phyloP scores from a whole-genome alignment of 768 basidiomycete species.

The Panus rudis region DNA sequence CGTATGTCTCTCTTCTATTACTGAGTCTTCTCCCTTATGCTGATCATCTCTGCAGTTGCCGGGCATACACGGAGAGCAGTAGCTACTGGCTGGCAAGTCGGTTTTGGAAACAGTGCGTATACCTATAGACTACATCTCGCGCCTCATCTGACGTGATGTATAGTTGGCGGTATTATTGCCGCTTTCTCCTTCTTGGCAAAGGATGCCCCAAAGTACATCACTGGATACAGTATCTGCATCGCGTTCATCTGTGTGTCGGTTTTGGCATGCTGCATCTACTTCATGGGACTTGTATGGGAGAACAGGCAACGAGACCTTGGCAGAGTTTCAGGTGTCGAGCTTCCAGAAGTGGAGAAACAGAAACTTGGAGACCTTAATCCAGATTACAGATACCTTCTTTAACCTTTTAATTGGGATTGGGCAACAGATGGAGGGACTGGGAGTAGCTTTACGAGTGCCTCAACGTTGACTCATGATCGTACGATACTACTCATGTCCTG shows the following conservation, averaged over 20 bases:
- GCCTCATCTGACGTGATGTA: background rate
- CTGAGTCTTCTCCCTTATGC: background rate
- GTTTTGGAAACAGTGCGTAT: constrained; percentile 16
- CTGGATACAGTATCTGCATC: constrained; percentile 18
- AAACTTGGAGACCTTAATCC: constrained; percentile 13
- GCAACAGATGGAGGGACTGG: too few species aligned
- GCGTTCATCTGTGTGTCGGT: constrained; percentile 16
- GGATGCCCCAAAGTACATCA: constrained; percentile 17
- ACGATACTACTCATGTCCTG: too few species aligned
- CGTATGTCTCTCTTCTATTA: constrained; percentile 7
- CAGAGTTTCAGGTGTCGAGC: background rate
- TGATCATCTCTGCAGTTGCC: constrained; percentile 9
- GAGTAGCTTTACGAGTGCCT: too few species aligned
- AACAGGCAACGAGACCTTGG: constrained; percentile 12
- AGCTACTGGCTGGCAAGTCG: constrained; percentile 16
- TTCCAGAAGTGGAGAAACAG: constrained; percentile 9
- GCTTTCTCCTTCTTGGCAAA: constrained; percentile 18
- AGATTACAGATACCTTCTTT: constrained; percentile 13
- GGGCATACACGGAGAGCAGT: constrained; percentile 14
- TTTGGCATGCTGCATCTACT: constrained; percentile 11
- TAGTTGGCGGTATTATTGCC: constrained; percentile 21
- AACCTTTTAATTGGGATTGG: too few species aligned
- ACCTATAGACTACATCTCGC: background rate
- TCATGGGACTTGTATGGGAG: constrained; percentile 7
- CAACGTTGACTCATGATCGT: too few species aligned